These are phyloP conservation scores for Fusarium sp. DNA, from an alignment of 2,329 filamentous ascomycete genomes.

Conservation along the genomic window DNA sequence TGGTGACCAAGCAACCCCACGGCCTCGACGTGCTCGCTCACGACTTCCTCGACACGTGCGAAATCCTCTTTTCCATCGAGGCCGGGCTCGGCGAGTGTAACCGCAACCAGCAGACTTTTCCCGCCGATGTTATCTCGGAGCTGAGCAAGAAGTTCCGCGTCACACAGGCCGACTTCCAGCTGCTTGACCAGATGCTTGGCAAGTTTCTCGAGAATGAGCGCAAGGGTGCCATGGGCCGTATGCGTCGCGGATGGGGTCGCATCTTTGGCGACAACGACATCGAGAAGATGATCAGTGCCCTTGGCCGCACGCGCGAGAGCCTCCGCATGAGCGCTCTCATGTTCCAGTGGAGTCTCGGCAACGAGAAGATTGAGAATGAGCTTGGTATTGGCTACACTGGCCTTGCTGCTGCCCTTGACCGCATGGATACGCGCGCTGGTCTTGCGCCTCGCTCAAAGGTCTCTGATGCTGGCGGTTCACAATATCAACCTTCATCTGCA, in stretches of 20 bases:
- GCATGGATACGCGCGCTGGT: conserved; percentile 47
- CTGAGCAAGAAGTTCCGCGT: conserved; percentile 73
- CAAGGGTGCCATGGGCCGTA: conserved; percentile 69
- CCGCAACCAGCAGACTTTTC: conserved; percentile 65
- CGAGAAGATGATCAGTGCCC: conserved; percentile 67
- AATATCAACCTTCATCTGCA: conserved; percentile 44
- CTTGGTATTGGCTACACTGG: conserved; percentile 76
- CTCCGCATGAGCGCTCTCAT: conserved; percentile 73
- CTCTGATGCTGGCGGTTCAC: conserved; percentile 32
- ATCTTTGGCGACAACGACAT: conserved; percentile 73
- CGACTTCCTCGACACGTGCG: conserved; percentile 75
- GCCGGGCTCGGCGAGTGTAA: conserved; percentile 70
- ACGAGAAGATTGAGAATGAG: conserved; percentile 68
- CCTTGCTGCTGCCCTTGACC: conserved; percentile 72
- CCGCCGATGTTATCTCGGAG: conserved; percentile 71
- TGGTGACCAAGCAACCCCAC: conserved; percentile 65
- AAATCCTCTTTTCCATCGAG: conserved; percentile 76
- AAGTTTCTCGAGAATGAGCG: conserved; percentile 73
- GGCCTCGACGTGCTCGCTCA: conserved; percentile 71
- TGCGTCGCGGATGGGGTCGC: conserved; percentile 72
- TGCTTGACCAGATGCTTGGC: conserved; percentile 72
- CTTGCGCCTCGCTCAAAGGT: conserved; percentile 36
- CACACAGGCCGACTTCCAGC: conserved; percentile 71
- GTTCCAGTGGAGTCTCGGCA: conserved; percentile 74
- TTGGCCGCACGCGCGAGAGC: conserved; percentile 70